Evolutionary conservation across 371 early-diverging fungal species (phyloP), one percentile per base, ranked within the genome.

Genomic region (Lichtheimia hyalospora): DNA sequence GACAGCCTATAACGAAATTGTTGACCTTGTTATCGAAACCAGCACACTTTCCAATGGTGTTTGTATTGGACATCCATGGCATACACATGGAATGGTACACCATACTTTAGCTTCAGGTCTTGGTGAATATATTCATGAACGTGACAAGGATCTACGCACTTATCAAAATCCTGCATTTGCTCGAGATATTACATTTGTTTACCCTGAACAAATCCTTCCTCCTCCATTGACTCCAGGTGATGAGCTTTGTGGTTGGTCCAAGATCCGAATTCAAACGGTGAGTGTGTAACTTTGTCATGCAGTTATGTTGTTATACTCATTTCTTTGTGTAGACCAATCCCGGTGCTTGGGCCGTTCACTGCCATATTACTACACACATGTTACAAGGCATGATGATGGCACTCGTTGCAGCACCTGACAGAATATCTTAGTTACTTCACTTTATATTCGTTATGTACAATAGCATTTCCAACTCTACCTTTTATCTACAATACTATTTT

Each of bases 351-450:
- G 55, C 64, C 1, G 16, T 59, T 12, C 64, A 64, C 18, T 64
- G 64, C 44, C 64, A 64, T 25, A 54, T 58, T 21, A 64, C 64
- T 7, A 58, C 70, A 5, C 84, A 84, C 58, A 74, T 82, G 74
- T 21, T 77, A 14, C 78, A 74, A 58, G 84, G 84, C n/a, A 81
- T 75, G 64, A 66, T 75, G 65, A 59, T 60, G 34, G 56, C 73
- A 3, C 52, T 78, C 13, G 73, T 70, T 56, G 61, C 69, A 61
- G 69, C 68, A 40, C 52, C 73, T 10, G 62, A 74, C 41, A 34
- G 3, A 68, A 42, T 48, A 2, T n/a, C 7, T 21, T 48, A 21
- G 21, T 7, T 25, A 25, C 48, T 10, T 44, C 20, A 0, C 27
- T 7, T 27, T 34, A 10, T 34, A 8, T 34, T 34, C 27, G 10